A percentile compares a stretch with the other conserved stretches of the same genome.
Conservation (phyloP, 768 basidiomycete species). For the Suillus luteus region DNA sequence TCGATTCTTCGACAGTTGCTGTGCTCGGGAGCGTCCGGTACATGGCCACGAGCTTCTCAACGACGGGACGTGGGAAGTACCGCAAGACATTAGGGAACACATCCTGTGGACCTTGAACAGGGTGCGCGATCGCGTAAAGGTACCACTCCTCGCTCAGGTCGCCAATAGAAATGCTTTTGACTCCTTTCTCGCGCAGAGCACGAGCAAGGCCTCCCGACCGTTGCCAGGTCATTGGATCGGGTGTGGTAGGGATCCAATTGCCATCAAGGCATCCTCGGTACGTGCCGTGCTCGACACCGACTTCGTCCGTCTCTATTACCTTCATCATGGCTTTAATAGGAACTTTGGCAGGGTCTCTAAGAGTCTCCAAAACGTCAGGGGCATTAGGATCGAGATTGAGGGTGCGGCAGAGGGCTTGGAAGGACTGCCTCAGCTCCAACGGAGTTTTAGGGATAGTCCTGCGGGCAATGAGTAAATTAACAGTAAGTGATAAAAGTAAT, state of each 20-base stretch:
- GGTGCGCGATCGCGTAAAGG: slow-evolving; percentile 71
- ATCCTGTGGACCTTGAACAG: slow-evolving; percentile 50
- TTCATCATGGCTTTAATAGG: slow-evolving; percentile 53
- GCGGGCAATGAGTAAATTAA: slow-evolving; percentile 12
- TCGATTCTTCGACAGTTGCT: slow-evolving; percentile 45
- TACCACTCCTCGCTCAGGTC: slow-evolving; percentile 79
- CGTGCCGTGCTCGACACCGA: slow-evolving; percentile 57
- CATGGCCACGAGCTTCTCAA: slow-evolving; percentile 44
- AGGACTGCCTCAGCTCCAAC: slow-evolving; percentile 59
- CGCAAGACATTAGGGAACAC: slow-evolving; percentile 58
- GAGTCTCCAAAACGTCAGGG: slow-evolving; percentile 47
- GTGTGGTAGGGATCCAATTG: slow-evolving; percentile 54
- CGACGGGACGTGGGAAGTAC: slow-evolving; percentile 57
- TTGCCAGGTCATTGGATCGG: slow-evolving; percentile 71
- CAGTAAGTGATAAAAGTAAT: slow-evolving; percentile 21
- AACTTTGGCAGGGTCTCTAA: slow-evolving; percentile 51
- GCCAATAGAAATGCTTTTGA: slow-evolving; percentile 64
- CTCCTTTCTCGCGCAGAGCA: slow-evolving; percentile 55
- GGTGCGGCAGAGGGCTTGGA: slow-evolving; percentile 58
- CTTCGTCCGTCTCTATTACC: slow-evolving; percentile 56
- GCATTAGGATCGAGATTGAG: slow-evolving; percentile 56
- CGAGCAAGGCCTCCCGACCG: slow-evolving; percentile 58
- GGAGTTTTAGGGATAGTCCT: slow-evolving; percentile 63
- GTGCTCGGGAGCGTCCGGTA: slow-evolving; percentile 45
- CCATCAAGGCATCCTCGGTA: slow-evolving; percentile 69